Base-by-base conservation (phyloP, 1,284 basidiomycete species). In the Trichosporon sp. region DNA sequence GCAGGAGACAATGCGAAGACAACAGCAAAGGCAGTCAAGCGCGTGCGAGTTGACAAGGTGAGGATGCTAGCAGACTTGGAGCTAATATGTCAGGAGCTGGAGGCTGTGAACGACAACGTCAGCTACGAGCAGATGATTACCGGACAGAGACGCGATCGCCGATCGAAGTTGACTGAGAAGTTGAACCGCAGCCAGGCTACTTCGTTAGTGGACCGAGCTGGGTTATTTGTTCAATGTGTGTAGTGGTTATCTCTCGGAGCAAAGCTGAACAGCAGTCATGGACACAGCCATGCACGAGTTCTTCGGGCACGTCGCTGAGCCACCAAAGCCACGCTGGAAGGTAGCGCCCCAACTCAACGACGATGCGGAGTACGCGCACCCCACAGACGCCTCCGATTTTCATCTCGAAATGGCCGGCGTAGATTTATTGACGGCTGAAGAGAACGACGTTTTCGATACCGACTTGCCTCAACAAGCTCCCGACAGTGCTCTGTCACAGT, bases 281-380 rank as follows among this genome's bases (percentile, higher is more conserved):
- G 66, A 78, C 59, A 40, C 64, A 3, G 71, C 65, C 3, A 71
- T 78, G 73, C 56, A 67, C 6, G 65, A 19, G 1, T 65, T 73
- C 37, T 70, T 76, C 27, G 46, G 59, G 1, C 49, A 58, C 6
- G 52, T 71, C 59, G 62, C 62, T 34, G 59, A 67, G 49, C 54
- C 65, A 3, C 59, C 54, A 7, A 63, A 62, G 36, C 76, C 71
- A 61, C 65, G 72, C 49, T 78, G 76, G 76, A 67, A 76, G 64
- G 21, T 61, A 9, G 73, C 74, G 13, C 23, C 46, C 16, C 46
- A n/a, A 2, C 25, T 4, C 16, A 31, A 1, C 14, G 14, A 19
- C 25, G 11, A 21, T 10, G 19, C 40, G 3, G 40, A 10, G 19
- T 11, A 14, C 5, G 40, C 11, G 4, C 40, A n/a, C 16, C 40